Percentiles rank a stretch among this genome's conserved stretches.
Evolutionary conservation across 345 rosid species (phyloP).

Genomic region (Dipteronia dyeriana): DNA sequence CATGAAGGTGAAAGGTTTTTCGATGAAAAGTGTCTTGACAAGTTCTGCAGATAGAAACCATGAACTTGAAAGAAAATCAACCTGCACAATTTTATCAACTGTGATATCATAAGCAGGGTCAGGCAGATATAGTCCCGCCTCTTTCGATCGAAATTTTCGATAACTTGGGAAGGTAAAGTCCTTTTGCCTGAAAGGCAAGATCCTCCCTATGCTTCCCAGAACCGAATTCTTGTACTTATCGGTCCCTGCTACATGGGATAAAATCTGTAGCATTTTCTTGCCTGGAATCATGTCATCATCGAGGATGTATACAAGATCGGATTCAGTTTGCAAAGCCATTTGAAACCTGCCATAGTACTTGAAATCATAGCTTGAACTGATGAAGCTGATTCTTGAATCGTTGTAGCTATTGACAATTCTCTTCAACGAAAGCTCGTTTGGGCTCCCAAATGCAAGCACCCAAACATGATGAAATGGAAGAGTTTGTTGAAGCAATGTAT

Average conservation of each 20-base stretch:
- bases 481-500: slow-evolving; percentile 82
- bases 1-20: slow-evolving; percentile 83
- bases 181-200: slow-evolving; percentile 90
- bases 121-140: slow-evolving; percentile 94
- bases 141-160: slow-evolving; percentile 84
- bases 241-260: slow-evolving; percentile 95
- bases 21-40: slow-evolving; percentile 84
- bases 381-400: slow-evolving; percentile 87
- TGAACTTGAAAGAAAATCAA: slow-evolving; percentile 95
- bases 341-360: slow-evolving; percentile 98
- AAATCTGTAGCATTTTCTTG: slow-evolving; percentile 83
- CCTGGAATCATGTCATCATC: slow-evolving; percentile 99
- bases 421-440: slow-evolving; percentile 68
- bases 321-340: slow-evolving; percentile 91
- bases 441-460: slow-evolving; percentile 92
- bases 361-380: slow-evolving; percentile 88
- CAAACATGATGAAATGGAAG: slow-evolving; percentile 91
- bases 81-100: slow-evolving; percentile 78
- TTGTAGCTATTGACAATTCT: slow-evolving; percentile 79
- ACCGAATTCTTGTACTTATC: slow-evolving; percentile 91
- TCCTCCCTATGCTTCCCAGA: slow-evolving; percentile 92
- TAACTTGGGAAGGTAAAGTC: slow-evolving; percentile 98
- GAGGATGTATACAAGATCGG: slow-evolving; percentile 77
- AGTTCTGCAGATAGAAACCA: slow-evolving; percentile 96
- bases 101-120: slow-evolving; percentile 97